Base-by-base conservation (phyloP, 306 rosid species). In the Vicia villosa region DNA sequence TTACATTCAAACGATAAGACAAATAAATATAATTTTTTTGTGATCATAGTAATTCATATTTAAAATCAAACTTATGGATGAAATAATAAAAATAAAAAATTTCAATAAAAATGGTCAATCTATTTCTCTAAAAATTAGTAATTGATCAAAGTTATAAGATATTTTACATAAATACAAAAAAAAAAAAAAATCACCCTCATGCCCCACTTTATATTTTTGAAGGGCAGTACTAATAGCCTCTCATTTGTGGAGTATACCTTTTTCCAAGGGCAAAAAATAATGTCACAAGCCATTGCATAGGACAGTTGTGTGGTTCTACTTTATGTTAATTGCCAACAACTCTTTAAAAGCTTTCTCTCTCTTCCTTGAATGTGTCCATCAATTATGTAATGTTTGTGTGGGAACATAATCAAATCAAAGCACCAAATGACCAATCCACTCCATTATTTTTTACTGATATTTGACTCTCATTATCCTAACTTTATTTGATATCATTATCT, bases 261-360 rank as follows among this genome's bases (percentile, higher is more conserved):
- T 87, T 79, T 69, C 83, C 63, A 77, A 75, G 72, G 82, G 79
- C 82, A 83, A 81, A 74, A 82, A 85, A 91, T 86, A 86, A 84
- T 80, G 84, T 74, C 79, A 37, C 86, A 73, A 83, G 73, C 75
- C 88, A 77, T 78, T 63, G 73, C 82, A 51, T 68, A 46, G 26
- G 65, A 76, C 84, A 58, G 77, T 82, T 66, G 89, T 79, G 67
- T 69, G 77, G 19, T 46, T 52, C 74, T 71, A 51, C 85, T 74
- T 76, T 64, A 63, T 74, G 52, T 71, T 71, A 64, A 80, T 70
- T 63, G 38, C 79, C 83, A 79, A 64, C 85, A 69, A 74, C 76
- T 63, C 69, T 55, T 63, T 74, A 45, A 68, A 47, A 43, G 47
- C 72, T 77, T 61, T 43, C 63, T 47, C 65, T 69, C 77, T 52